A percentile compares a stretch with the other conserved stretches of the same genome.
These are phyloP conservation scores for Candida anglica DNA, from an alignment of 805 yeast genomes.

Conservation along the genomic window DNA sequence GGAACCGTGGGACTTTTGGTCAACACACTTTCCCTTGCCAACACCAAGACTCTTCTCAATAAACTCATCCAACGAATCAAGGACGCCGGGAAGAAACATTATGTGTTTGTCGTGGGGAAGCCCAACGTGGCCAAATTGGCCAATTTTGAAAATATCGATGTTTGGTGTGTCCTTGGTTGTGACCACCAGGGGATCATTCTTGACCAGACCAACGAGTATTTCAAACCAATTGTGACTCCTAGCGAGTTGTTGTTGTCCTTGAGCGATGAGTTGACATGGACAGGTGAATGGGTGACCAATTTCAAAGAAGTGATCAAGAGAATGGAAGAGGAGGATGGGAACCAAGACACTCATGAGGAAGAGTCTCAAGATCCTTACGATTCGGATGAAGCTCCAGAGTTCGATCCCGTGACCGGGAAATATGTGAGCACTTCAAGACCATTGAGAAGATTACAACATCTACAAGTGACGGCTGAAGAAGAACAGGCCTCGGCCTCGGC, in stretches of 20 bases:
- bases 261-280: constrained; percentile 75
- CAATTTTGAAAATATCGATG: constrained; percentile 88
- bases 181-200: constrained; percentile 89
- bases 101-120: constrained; percentile 93
- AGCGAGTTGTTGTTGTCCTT: constrained; percentile 84
- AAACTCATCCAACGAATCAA: constrained; percentile 57
- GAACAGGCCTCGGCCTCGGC: constrained; percentile 8
- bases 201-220: constrained; percentile 75
- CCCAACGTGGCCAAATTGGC: constrained; percentile 97
- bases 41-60: constrained; percentile 66
- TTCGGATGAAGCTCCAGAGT: constrained; percentile 71
- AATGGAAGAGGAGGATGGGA: constrained; percentile 25
- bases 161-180: constrained; percentile 95
- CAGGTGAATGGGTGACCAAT: constrained; percentile 89
- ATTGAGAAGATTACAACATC: constrained; percentile 58
- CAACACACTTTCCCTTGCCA: constrained; percentile 79
- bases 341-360: constrained; percentile 21
- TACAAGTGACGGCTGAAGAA: constrained; percentile 51
- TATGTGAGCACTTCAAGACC: constrained; percentile 71
- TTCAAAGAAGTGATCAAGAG: constrained; percentile 48
- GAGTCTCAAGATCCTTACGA: constrained; percentile 32
- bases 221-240: constrained; percentile 90
- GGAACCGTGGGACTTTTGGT: constrained; percentile 90
- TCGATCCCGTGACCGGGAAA: constrained; percentile 85
- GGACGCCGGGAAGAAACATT: constrained; percentile 83